Evolutionary conservation across 2,329 filamentous ascomycete genomes (phyloP), one percentile per base, ranked within the genome.

Genomic region (Cladosporium halotolerans): DNA sequence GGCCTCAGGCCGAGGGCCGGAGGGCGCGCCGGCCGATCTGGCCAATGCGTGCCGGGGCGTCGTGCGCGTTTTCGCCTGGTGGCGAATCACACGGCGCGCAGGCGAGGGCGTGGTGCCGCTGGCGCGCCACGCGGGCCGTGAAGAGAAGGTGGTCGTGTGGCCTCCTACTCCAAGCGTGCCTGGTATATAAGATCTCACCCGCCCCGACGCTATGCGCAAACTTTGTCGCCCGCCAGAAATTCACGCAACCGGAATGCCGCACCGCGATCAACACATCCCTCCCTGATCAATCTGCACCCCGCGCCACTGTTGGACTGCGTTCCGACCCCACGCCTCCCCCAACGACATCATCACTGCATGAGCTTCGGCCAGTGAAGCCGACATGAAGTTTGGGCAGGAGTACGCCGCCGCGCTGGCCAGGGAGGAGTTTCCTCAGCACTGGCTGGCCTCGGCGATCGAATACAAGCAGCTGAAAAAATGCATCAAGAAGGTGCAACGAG

Each of bases 381-480:
- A 39, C 58, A 95, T 95, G 89, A 95, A 95, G 77, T 95, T 95
- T 70, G 88, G 84, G 28, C 87, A 86, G 66, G 80, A 84, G 64
- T 93, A 89, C 68, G 82, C 84, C 66, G 80, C 85, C 62, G 79
- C 80, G 46, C 77, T 95, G 57, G 76, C 80, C 58, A 79, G 76
- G 59, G 85, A 88, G 76, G 85, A 81, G 59, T 95, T 89, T 66
- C 89, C 89, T 7, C 72, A 80, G 46, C 82, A 85, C 65, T 82
- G 79, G 80, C 72, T 90, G 45, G 78, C 85, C 42, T 84, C 83
- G 28, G 89, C 89, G 45, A 88, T 95, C 57, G 88, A 87, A 2
- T 95, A 95, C 68, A 80, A 85, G 42, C 82, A 89, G 69, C 79
- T 95, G 53, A 95, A 95, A 72, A 95, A 95, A 73, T 88, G 87